Evolutionary conservation across 129 eudicot genomes (phyloP).

Genomic region (Oenanthe sinensis): DNA sequence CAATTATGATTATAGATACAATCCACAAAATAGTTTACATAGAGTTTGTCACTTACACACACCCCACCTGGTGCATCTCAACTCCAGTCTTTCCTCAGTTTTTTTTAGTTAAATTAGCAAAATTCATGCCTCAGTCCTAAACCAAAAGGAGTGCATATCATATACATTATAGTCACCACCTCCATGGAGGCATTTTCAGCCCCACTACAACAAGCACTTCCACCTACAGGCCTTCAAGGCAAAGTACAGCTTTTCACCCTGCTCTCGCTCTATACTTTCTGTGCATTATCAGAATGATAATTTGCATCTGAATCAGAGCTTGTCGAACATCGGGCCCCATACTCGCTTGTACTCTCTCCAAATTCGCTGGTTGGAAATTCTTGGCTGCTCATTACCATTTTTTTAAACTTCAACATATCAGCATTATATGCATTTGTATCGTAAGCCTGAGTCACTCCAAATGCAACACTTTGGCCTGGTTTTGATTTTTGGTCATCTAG

Average conservation of each 20-base stretch:
- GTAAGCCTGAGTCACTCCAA: constrained; percentile 16
- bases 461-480: constrained; percentile 10
- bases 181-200: not conserved
- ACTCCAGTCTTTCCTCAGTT: not conserved
- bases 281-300: constrained; percentile 7
- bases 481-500: constrained; percentile 37
- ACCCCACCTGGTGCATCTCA: not conserved
- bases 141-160: not conserved
- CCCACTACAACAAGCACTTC: not conserved
- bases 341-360: constrained; percentile 25
- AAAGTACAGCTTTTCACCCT: not conserved
- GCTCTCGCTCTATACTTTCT: not conserved
- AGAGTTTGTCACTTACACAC: not conserved
- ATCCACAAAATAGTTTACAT: not conserved
- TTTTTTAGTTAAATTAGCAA: not conserved
- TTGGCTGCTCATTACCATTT: constrained; percentile 43
- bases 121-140: not conserved
- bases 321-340: constrained; percentile 24
- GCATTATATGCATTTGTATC: constrained; percentile 57
- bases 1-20: not conserved
- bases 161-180: not conserved
- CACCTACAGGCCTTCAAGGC: not conserved
- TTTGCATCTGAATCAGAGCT: constrained; percentile 20
- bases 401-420: constrained; percentile 57
- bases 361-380: constrained; percentile 30